Conservation (phyloP, 768 basidiomycete genomes). For the Kwoniella botswanensis region DNA sequence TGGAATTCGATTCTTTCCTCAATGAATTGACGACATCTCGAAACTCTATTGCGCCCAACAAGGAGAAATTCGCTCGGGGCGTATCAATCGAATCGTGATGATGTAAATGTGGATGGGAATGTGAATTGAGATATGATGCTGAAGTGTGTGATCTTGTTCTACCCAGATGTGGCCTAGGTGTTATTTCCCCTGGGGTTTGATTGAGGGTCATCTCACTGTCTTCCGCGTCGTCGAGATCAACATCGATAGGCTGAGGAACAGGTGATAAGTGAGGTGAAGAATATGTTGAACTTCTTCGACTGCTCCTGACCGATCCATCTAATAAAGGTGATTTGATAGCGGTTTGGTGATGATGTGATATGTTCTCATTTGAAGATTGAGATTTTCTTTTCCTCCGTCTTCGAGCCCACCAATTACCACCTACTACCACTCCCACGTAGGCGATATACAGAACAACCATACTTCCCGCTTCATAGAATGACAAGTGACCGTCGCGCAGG, state of each 20-base stretch:
- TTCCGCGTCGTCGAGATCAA: not conserved
- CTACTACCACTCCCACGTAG: constrained; percentile 78
- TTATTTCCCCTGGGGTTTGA: constrained; percentile 8
- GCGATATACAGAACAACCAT: constrained; percentile 75
- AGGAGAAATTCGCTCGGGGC: constrained; percentile 63
- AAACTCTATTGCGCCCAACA: constrained; percentile 95
- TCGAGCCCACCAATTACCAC: constrained; percentile 75
- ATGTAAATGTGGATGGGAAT: not conserved
- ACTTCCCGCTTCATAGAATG: constrained; percentile 71
- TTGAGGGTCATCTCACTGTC: not conserved
- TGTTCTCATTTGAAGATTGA: constrained; percentile 29
- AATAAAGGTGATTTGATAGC: constrained; percentile 48
- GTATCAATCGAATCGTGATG: constrained; percentile 38
- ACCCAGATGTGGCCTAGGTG: constrained; percentile 20
- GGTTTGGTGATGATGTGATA: constrained; percentile 52
- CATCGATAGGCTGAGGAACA: constrained; percentile 4
- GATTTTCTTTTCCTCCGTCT: constrained; percentile 63
- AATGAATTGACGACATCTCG: constrained; percentile 84
- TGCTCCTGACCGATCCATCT: constrained; percentile 57
- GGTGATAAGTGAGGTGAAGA: constrained; percentile 16
- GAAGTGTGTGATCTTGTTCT: constrained; percentile 23
- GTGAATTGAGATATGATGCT: constrained; percentile 9
- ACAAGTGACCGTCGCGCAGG: constrained; percentile 75
- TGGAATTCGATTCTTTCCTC: constrained; percentile 65
- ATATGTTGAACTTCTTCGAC: constrained; percentile 61